Base-by-base conservation (phyloP, 2,329 filamentous ascomycete species). In the Macrophomina pseudophaseolina region DNA sequence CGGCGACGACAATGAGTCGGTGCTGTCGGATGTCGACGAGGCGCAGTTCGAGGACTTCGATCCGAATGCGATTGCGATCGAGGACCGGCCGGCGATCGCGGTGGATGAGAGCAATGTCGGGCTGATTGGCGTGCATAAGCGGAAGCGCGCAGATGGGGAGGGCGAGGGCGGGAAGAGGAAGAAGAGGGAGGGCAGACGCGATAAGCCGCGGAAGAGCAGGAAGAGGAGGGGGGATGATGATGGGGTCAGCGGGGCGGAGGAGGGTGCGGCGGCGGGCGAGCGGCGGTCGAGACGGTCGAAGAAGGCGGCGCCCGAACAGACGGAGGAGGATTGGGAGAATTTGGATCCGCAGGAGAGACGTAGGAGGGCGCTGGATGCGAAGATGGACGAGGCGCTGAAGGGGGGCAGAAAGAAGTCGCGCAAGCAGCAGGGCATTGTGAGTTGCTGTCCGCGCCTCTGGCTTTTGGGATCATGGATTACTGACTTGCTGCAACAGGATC, bases 341-440 rank as follows among this genome's bases (percentile, higher is more conserved):
- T 80, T 98, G 72, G 90, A 91, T 23, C 92, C 93, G 0, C 93
- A 95, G 78, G 92, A 97, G 81, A 87, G 92, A 88, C 88, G 94
- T 72, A 89, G 91, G 72, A 86, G 92, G 71, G 94, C 93, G 23
- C 88, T 99, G 64, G 92, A 97, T 74, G 87, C 90, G 71, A 91
- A 92, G 66, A 92, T 98, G 81, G 92, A 97, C 77, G 91, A 91
- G 66, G 93, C 94, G 0, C 84, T 97, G 72, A 96, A 96, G 82
- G 92, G 91, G 72, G 89, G 91, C 65, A 92, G 92, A 73, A 86
- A 89, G 69, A 85, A 90, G 71, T 81, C 82, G 80, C 87, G 87
- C 70, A 94, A 92, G 84, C 92, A 92, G 83, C 91, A 94, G 75
- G 94, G 95, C 72, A 93, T 97, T 78, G 91, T 94, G 84, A 65